Conservation (phyloP, 78 protist species). For the Protostelium mycophagum region DNA sequence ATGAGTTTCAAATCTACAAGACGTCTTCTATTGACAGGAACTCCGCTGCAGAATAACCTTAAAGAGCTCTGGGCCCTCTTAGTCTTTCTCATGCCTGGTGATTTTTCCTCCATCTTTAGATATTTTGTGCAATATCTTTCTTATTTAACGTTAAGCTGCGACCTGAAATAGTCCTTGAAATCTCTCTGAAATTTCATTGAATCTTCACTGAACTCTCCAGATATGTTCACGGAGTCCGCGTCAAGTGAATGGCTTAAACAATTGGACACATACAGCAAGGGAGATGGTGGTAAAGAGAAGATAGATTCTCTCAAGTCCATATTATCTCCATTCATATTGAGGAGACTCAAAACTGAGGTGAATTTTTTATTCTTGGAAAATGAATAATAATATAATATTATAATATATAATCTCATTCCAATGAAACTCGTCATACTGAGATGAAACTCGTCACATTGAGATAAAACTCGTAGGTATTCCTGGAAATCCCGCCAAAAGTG, state of each 20-base stretch:
- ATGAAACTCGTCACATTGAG: too few relatives aligned
- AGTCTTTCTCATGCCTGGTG: conserved; percentile 79
- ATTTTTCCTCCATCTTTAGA: too few relatives aligned
- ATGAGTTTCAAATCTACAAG: conserved; percentile 34
- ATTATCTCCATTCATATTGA: conserved; percentile 90
- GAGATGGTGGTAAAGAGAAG: background rate
- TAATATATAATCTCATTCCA: too few relatives aligned
- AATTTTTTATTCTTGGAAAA: background rate
- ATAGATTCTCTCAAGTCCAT: conserved; percentile 55
- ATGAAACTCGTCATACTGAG: too few relatives aligned
- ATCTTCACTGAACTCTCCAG: too few relatives aligned
- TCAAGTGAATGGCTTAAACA: conserved; percentile 29
- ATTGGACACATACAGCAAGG: background rate
- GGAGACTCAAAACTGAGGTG: conserved; percentile 94
- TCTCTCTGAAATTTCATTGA: too few relatives aligned
- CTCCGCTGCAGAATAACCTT: conserved; percentile 92
- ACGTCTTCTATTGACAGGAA: conserved; percentile 81
- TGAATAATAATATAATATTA: too few relatives aligned
- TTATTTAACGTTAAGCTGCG: too few relatives aligned
- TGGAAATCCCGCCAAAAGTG: background rate
- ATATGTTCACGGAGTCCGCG: conserved; percentile 58
- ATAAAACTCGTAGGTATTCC: background rate
- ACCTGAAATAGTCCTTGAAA: too few relatives aligned
- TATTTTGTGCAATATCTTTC: too few relatives aligned
- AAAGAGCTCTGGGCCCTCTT: conserved; percentile 84